Evolutionary conservation across 306 rosid genomes (phyloP).

Genomic region (Mucuna pruriens): DNA sequence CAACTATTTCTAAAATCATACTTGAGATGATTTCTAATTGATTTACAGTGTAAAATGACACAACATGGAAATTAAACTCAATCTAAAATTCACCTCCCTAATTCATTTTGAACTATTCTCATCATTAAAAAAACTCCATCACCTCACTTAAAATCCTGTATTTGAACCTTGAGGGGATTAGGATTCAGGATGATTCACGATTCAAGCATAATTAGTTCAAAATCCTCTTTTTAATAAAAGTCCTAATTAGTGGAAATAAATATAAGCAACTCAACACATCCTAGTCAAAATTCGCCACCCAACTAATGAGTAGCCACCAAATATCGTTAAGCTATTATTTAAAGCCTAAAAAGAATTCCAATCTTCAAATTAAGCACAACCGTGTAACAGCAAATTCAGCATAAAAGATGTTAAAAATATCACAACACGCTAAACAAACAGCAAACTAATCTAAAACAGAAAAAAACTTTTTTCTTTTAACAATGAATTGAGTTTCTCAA

Average conservation of each 20-base stretch:
- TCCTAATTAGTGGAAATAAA: not conserved
- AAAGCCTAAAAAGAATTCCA: not conserved
- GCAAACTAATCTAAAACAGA: too few relatives aligned
- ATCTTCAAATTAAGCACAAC: constrained; percentile 3
- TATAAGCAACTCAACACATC: constrained; percentile 6
- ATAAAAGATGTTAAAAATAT: constrained; percentile 5
- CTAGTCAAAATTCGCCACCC: constrained; percentile 30
- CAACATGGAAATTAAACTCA: not conserved
- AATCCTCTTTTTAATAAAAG: not conserved
- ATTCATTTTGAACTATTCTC: not conserved
- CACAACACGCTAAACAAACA: not conserved
- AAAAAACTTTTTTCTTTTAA: too few relatives aligned
- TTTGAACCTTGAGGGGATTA: not conserved
- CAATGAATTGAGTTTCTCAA: constrained; percentile 6
- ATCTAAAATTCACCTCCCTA: constrained; percentile 3
- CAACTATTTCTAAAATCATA: too few relatives aligned
- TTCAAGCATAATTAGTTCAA: not conserved
- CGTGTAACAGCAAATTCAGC: not conserved
- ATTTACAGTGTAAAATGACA: not conserved
- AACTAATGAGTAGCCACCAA: constrained; percentile 1
- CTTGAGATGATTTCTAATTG: not conserved
- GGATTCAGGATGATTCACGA: not conserved
- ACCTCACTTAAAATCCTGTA: not conserved
- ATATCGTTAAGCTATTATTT: not conserved
- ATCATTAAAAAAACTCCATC: not conserved